Base-by-base conservation (phyloP, 176 grass and related monocot genomes). In the Phragmites australis region DNA sequence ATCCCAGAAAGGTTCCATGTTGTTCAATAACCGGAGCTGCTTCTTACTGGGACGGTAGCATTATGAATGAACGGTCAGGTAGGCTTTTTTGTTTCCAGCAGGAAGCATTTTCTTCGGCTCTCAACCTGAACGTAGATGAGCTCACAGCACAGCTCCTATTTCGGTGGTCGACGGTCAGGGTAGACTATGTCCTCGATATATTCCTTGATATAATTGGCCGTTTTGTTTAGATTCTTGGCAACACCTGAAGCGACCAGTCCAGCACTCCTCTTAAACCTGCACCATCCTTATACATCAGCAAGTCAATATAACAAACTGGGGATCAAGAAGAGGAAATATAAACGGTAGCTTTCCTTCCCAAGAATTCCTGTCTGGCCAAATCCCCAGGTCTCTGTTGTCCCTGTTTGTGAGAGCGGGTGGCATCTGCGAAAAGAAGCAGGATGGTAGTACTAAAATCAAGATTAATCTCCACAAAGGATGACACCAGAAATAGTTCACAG, bases 211-310 rank as follows among this genome's bases (percentile, higher is more conserved):
- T 99, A 91, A 30, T 41, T 70, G 43, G 81, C 93, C 1, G 78
- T 88, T 85, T 80, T 91, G 82, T 77, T 75, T 11, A 99, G 68
- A 75, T 99, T 99, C 81, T 84, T 92, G 12, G 47, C 90, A 7
- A 91, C 90, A 17, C 96, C 93, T 55, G 96, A 91, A 41, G 92
- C 92, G 1, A 99, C 96, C 39, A 99, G 72, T 65, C 96, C 96
- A 22, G 96, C 84, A 48, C 88, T 93, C 73, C 80, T 95, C 67
- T 53, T 81, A 86, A 95, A 95, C 77, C 96, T 99, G 88, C 73
- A 91, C 31, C 11, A 81, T 13, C 41, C 48, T 37, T 45, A 66
- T 26, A 68, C 25, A 70, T 89, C 66, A 89, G 78, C 23, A 78
- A 59, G 65, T 4, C 57, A 65, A 77, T 67, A 58, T 48, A 55